Base-by-base conservation (phyloP, 2,329 filamentous ascomycete genomes). In the Venturia asperata region DNA sequence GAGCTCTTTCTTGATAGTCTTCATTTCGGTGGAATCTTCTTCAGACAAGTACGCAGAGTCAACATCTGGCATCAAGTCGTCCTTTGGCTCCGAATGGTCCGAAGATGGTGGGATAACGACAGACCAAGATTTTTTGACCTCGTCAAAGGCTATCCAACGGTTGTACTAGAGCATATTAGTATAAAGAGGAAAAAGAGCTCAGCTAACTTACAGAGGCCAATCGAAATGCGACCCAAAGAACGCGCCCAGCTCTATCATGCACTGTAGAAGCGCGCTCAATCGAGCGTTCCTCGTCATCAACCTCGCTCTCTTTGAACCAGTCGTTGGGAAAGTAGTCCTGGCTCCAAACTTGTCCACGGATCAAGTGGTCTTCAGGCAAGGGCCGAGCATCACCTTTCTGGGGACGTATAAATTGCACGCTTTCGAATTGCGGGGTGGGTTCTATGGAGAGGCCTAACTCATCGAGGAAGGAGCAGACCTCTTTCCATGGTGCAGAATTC, bases 351-450 rank as follows among this genome's bases (percentile, higher is more conserved):
- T 89, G 76, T 0, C 88, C 88, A 0, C 86, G 80, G 65, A 90
- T 80, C 0, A 83, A 80, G 68, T 85, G 90, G 67, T 92, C 89
- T 61, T 91, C 89, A 0, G 87, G 86, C 0, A 91, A 72, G 0
- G 88, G 87, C 0, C 81, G 77, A 1, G 78, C 79, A 0, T 79
- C 72, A 1, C 75, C 74, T 39, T 78, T 77, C 1, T 77, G 78
- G 2, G 77, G 76, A 0, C 75, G 71, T 0, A 83, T 83, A 65
- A 89, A 86, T 71, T 76, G 41, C 76, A 74, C 68, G 75, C 76
- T 67, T 77, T 77, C 68, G 69, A 73, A 45, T 66, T 68, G 68
- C 72, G 74, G 81, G 71, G 68, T 66, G 42, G 73, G 66, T 5
- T 69, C 70, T 74, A 76, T 5, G 70, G 70, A 67, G 70, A 75